phyloP scores from a whole-genome alignment of 805 yeast genomes.

The Metschnikowia hibisci region DNA sequence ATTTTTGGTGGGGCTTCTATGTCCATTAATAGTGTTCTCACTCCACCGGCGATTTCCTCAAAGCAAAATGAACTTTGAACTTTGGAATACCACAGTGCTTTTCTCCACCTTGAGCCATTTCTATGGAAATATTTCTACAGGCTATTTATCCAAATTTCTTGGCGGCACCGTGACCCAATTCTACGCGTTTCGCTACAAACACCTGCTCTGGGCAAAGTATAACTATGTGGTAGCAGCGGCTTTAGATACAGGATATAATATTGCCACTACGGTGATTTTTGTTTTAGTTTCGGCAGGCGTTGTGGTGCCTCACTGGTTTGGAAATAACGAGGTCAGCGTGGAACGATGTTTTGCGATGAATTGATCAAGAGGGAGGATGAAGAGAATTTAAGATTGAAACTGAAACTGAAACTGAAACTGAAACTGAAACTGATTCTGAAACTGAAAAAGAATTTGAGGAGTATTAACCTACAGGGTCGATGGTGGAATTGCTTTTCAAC shows the following conservation, averaged over 20 bases:
- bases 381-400: no score
- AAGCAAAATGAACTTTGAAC: constrained; percentile 22
- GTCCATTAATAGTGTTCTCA: constrained; percentile 32
- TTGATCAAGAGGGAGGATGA: background rate
- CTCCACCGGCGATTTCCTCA: constrained; percentile 27
- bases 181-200: constrained; percentile 38
- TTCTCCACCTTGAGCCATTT: constrained; percentile 46
- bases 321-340: constrained; percentile 40
- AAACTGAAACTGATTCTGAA: background rate
- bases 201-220: constrained; percentile 38
- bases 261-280: constrained; percentile 40
- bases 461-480: no score
- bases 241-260: constrained; percentile 47
- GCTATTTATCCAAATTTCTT: constrained; percentile 44
- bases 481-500: no score
- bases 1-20: constrained; percentile 36
- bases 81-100: constrained; percentile 47
- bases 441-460: no score
- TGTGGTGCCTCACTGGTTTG: constrained; percentile 47
- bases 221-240: constrained; percentile 51
- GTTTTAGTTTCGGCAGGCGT: constrained; percentile 26
- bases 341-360: constrained; percentile 46
- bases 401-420: background rate
- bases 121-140: constrained; percentile 49
- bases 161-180: constrained; percentile 48